Base-by-base conservation (phyloP, 352 stramenopile genomes). In the Phytophthora sansomeana region DNA sequence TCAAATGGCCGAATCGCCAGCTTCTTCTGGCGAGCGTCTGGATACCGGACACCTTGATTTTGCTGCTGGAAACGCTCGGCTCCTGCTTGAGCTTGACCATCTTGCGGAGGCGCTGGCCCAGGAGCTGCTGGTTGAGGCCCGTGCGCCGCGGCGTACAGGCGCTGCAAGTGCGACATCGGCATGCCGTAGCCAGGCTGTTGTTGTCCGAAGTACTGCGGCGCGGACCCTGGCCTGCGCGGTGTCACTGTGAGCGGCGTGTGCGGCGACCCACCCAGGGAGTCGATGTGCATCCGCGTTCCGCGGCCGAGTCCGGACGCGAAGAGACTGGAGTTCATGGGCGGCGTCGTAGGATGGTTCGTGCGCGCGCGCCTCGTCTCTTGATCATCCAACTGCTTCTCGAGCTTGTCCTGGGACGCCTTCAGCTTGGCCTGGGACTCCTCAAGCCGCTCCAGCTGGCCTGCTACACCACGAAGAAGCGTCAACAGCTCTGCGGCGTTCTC, bases 351-450 rank as follows among this genome's bases (percentile, higher is more conserved):
- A n/a, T n/a, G n/a, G n/a, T n/a, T n/a, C n/a, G n/a, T n/a, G n/a
- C n/a, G n/a, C n/a, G n/a, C n/a, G n/a, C n/a, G n/a, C n/a, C n/a
- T n/a, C n/a, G n/a, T n/a, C n/a, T n/a, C n/a, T n/a, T n/a, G n/a
- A n/a, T n/a, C n/a, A n/a, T n/a, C n/a, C n/a, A n/a, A n/a, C n/a
- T n/a, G n/a, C n/a, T n/a, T 42, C 8, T 13, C 35, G 5, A 42
- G 17, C 14, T n/a, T 24, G 50, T 29, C 38, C 36, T 38, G 36
- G 10, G 48, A 2, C 36, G 11, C 24, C 51, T 58, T 46, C n/a
- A 58, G 36, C 10, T 38, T 58, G 1, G 51, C 7, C 16, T 58
- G 51, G 1, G 17, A 56, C 24, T 58, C 36, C 28, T 58, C 36
- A 10, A 58, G 51, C 5, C 35, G 35, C 5, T 42, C 4, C 1